Evolutionary conservation across 768 basidiomycete genomes (phyloP).

Genomic region (Suillus discolor): DNA sequence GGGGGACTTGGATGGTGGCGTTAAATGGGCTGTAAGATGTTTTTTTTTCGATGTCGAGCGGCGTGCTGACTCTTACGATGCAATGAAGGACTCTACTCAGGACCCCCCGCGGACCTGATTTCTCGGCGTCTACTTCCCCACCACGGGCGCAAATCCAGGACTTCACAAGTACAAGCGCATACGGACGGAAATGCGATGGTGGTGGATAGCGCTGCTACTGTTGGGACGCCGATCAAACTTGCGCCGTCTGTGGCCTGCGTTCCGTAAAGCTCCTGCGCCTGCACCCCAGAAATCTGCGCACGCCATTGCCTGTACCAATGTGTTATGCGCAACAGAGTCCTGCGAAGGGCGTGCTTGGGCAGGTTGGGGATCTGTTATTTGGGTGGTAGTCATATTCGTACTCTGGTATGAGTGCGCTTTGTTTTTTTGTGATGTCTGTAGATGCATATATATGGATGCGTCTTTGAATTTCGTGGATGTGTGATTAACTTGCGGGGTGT

Average conservation of each 20-base stretch:
- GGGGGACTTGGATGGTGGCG: conserved; percentile 80
- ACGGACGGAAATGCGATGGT: conserved; percentile 41
- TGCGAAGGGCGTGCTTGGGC: conserved; percentile 65
- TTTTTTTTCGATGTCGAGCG: conserved; percentile 3
- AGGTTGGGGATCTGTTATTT: conserved; percentile 80
- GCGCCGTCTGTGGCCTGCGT: conserved; percentile 75
- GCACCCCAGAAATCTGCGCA: conserved; percentile 25
- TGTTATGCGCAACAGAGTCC: conserved; percentile 34
- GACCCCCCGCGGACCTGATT: conserved; percentile 31
- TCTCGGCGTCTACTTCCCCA: conserved; percentile 12
- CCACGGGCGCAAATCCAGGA: conserved; percentile 14
- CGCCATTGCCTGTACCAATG: conserved; percentile 14
- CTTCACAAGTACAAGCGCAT: conserved; percentile 13
- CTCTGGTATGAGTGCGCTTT: not conserved
- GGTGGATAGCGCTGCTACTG: conserved; percentile 48
- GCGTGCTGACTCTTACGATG: not conserved
- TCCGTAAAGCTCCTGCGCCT: conserved; percentile 50
- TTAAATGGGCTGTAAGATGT: conserved; percentile 75
- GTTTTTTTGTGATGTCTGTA: not conserved
- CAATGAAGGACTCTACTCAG: conserved; percentile 55
- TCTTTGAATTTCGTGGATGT: not conserved
- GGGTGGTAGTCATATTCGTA: conserved; percentile 60
- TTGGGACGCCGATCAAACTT: conserved; percentile 73
- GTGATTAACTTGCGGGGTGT: not conserved
- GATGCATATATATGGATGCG: not conserved